Evolutionary conservation across 345 rosid species (phyloP).

Genomic region (Euphorbia peplus): DNA sequence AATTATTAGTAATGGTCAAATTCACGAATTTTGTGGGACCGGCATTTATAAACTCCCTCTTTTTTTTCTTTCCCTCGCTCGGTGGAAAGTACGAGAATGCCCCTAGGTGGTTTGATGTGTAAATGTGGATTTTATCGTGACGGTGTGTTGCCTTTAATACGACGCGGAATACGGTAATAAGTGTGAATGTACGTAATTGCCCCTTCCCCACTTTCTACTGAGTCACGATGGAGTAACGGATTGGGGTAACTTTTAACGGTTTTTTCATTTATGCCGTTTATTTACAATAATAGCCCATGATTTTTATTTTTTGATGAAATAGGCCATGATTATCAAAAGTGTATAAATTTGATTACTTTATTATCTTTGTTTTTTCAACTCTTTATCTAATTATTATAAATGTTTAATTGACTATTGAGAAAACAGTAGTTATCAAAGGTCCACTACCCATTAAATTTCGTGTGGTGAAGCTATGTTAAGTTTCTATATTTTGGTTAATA

Average conservation of each 20-base stretch:
- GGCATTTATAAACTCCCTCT: conserved; percentile 10
- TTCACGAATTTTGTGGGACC: conserved; percentile 17
- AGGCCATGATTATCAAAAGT: no score
- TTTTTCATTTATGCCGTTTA: not conserved
- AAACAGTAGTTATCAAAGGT: no score
- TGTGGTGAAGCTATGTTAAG: no score
- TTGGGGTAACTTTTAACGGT: not conserved
- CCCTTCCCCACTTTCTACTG: not conserved
- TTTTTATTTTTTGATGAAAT: no score
- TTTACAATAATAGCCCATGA: no score
- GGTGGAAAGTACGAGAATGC: not conserved
- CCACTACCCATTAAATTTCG: no score
- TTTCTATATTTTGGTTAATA: no score
- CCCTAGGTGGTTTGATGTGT: not conserved
- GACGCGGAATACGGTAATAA: not conserved
- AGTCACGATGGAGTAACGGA: not conserved
- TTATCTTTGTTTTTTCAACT: no score
- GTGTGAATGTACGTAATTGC: not conserved
- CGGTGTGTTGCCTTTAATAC: conserved; percentile 11
- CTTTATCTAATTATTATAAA: no score
- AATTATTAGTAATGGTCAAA: no score
- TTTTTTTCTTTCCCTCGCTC: not conserved
- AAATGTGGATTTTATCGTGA: not conserved
- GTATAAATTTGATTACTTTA: no score
- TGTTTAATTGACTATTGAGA: no score